These are phyloP conservation scores for Mangifera indica DNA, from an alignment of 345 rosid genomes.

Conservation along the genomic window DNA sequence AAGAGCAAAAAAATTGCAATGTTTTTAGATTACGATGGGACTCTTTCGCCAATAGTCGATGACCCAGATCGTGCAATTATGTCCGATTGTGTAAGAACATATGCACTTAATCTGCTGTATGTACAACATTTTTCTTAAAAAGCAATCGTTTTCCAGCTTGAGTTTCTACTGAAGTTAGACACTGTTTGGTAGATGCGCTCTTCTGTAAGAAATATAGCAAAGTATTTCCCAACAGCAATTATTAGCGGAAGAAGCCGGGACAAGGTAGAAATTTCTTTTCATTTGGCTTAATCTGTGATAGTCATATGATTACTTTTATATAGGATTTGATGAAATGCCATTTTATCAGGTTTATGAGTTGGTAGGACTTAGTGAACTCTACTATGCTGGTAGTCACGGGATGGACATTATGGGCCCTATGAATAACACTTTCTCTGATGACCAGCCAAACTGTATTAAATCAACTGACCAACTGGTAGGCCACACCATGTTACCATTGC, in stretches of 20 bases:
- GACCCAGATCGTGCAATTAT: conserved; percentile 76
- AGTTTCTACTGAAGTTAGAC: not conserved
- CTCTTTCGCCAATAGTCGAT: conserved; percentile 93
- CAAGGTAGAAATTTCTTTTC: conserved; percentile 43
- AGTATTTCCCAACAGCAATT: conserved; percentile 84
- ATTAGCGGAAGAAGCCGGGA: conserved; percentile 96
- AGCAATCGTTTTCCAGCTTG: not conserved
- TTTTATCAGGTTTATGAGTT: conserved; percentile 66
- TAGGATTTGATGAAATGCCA: conserved; percentile 9
- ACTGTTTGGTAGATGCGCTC: conserved; percentile 70
- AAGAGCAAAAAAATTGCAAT: conserved; percentile 74
- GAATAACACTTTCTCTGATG: conserved; percentile 35
- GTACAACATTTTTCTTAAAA: not conserved
- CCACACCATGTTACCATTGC: not conserved
- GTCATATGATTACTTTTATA: not conserved
- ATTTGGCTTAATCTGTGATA: not conserved
- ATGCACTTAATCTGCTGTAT: not conserved
- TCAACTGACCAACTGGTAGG: conserved; percentile 71
- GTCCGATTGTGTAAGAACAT: conserved; percentile 67
- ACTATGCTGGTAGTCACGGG: conserved; percentile 99
- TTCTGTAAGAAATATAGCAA: conserved; percentile 73
- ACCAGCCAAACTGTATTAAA: conserved; percentile 47
- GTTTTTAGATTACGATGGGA: conserved; percentile 87
- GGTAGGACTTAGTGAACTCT: conserved; percentile 90
- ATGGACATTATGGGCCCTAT: conserved; percentile 92